Conservation (phyloP, 2,329 filamentous ascomycete genomes). For the Xylaria sp. region DNA sequence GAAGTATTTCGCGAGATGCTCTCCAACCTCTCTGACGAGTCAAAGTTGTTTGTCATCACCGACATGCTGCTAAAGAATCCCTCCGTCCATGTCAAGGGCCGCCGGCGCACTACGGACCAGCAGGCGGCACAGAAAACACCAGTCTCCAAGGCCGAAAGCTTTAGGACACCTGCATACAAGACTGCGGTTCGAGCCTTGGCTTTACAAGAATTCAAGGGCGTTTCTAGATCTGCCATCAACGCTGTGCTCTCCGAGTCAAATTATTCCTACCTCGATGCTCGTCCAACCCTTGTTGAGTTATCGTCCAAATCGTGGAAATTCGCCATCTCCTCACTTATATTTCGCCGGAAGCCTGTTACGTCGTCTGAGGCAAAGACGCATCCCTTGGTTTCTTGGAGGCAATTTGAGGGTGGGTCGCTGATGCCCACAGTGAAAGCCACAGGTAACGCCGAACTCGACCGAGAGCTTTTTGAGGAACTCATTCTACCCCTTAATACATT, state of each 20-base stretch:
- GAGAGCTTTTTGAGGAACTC: conserved; percentile 69
- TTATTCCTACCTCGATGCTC: conserved; percentile 78
- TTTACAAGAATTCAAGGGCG: conserved; percentile 79
- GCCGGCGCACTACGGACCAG: conserved; percentile 60
- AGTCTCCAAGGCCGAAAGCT: conserved; percentile 71
- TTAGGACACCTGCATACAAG: conserved; percentile 75
- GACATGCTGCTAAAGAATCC: conserved; percentile 80
- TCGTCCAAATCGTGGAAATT: conserved; percentile 82
- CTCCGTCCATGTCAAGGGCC: conserved; percentile 75
- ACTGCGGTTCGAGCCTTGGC: conserved; percentile 74
- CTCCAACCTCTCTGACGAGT: conserved; percentile 78
- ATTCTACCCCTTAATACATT: conserved; percentile 64
- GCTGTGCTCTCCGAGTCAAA: conserved; percentile 85
- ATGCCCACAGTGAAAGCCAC: conserved; percentile 73
- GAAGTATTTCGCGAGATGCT: conserved; percentile 88
- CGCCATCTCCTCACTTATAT: conserved; percentile 76
- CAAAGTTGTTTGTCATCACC: conserved; percentile 79
- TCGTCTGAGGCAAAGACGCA: conserved; percentile 68
- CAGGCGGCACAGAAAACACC: conserved; percentile 47
- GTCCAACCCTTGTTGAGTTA: conserved; percentile 74
- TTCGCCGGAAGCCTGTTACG: conserved; percentile 69
- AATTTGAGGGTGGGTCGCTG: conserved; percentile 65
- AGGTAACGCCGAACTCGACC: conserved; percentile 71
- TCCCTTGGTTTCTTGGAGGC: conserved; percentile 71
- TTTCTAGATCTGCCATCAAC: conserved; percentile 78